Percentiles rank a stretch among this genome's conserved stretches.
Conservation (phyloP, 2,329 filamentous ascomycete genomes). For the Periconia sp. region DNA sequence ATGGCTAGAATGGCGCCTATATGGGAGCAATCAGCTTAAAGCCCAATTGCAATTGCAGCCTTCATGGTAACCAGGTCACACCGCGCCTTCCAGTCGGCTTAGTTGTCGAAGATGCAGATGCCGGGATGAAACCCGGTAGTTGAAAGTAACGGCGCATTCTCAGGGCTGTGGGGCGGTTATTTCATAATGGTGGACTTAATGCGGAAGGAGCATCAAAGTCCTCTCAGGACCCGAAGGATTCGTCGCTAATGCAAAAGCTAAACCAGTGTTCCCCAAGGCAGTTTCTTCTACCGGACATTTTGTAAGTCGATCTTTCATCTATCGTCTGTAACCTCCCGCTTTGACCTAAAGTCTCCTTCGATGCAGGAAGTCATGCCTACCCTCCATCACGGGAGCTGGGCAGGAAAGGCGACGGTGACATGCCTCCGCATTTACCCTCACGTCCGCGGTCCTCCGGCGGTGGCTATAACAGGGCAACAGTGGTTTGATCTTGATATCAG, state of each 20-base stretch:
- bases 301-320: conserved; percentile 1
- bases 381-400: neutral
- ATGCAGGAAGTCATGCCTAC: conserved; percentile 2
- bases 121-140: conserved; percentile 1
- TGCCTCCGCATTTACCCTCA: no score
- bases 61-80: conserved; percentile 10
- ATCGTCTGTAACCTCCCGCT: conserved; percentile 1
- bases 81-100: neutral
- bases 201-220: conserved; percentile 15
- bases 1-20: conserved; percentile 10
- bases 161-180: conserved; percentile 12
- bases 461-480: conserved; percentile 8
- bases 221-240: conserved; percentile 9
- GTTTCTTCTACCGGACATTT: neutral
- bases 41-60: conserved; percentile 16
- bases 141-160: conserved; percentile 2
- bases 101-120: conserved; percentile 4
- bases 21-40: conserved; percentile 10
- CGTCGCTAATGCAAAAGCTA: no score
- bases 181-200: conserved; percentile 15
- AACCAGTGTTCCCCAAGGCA: no score
- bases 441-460: neutral
- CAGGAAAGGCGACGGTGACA: neutral
- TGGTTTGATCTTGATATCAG: conserved; percentile 6
- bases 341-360: no score